Base-by-base conservation (phyloP, 225 moss, liverwort and hornwort species). In the Pleurozium schreberi region DNA sequence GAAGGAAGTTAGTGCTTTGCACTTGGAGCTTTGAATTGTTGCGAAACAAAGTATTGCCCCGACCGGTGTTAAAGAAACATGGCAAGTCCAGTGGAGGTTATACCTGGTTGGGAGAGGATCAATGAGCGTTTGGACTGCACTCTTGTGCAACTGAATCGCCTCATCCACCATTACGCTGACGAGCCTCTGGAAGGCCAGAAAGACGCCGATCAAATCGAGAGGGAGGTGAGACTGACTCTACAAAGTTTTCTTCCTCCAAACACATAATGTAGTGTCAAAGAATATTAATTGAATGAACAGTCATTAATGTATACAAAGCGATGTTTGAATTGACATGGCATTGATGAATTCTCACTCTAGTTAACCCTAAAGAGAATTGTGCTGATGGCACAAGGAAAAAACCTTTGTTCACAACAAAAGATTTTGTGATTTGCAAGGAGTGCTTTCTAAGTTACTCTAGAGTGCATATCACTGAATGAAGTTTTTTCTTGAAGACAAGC, bases 141-240 rank as follows among this genome's bases (percentile, higher is more conserved):
- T 88, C 89, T 93, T 78, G 45, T 84, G 68, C 92, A 93, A 92
- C 92, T 92, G 67, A 85, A 88, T 89, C 91, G 88, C 47, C 91
- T 93, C 47, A 86, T 93, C 63, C 88, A 93, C 74, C 93, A 93
- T 83, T 93, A 91, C 50, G 85, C 92, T 18, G 67, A 87, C 62
- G 88, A 86, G 31, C 69, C 93, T 67, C 50, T 60, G 30, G 83
- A 84, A 42, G 84, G 64, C 28, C 47, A 27, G 20, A 84, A 84
- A 88, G 87, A 83, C 18, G 40, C 21, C 82, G 75, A 88, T 63
- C 75, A 63, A 38, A 17, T 38, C 13, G 62, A 74, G 36, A 81
- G 57, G 30, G 84, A 90, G 86, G 92, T 92, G 63, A 62, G 88
- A 43, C 61, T 76, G 43, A 3, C n/a, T 58, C 64, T 53, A 76